Conservation (phyloP, 441 rosid genomes). For the Jatropha podagrica region DNA sequence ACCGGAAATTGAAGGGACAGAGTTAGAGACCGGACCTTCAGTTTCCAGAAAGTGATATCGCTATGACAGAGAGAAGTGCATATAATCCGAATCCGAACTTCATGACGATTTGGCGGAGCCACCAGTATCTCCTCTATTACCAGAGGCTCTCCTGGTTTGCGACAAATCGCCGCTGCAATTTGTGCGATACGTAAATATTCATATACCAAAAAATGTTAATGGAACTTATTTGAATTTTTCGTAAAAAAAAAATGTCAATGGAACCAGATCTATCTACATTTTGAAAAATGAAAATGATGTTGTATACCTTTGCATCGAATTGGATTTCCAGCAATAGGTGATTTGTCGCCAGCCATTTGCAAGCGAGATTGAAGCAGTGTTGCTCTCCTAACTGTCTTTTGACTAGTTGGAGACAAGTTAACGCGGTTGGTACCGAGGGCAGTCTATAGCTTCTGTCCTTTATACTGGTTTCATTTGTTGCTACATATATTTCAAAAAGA, state of each 20-base stretch:
- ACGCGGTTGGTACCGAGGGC: neutral
- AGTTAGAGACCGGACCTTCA: constrained; percentile 35
- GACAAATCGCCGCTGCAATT: constrained; percentile 60
- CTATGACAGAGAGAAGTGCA: constrained; percentile 81
- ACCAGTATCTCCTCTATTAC: constrained; percentile 74
- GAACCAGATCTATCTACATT: neutral
- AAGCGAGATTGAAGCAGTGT: neutral
- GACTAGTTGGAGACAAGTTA: neutral
- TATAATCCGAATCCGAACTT: constrained; percentile 69
- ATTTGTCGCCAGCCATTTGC: constrained; percentile 37
- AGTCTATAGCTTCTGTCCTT: too few species aligned
- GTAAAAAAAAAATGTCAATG: too few species aligned
- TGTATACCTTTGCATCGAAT: constrained; percentile 72
- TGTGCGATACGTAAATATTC: neutral
- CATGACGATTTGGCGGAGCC: constrained; percentile 63
- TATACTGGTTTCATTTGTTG: too few species aligned
- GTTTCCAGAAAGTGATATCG: constrained; percentile 71
- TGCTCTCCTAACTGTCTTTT: neutral
- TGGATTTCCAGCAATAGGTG: constrained; percentile 45
- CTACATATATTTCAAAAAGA: too few species aligned
- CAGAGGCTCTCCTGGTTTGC: constrained; percentile 65
- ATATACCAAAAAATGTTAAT: too few species aligned
- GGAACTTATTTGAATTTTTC: too few species aligned
- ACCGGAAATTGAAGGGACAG: neutral
- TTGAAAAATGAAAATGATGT: too few species aligned